Conservation (phyloP, 345 rosid species). For the Arabidopsis thaliana region TAIR10.1 NC_003076.8:8547501-8548000, state of each 20-base stretch:
- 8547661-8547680: conserved; percentile 36
- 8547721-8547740: conserved; percentile 37
- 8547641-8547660: background rate
- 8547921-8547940: background rate
- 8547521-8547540: conserved; percentile 15
- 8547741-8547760: conserved; percentile 21
- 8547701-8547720: conserved; percentile 36
- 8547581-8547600: conserved; percentile 40
- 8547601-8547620: conserved; percentile 24
- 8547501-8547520: conserved; percentile 28
- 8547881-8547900: background rate
- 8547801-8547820: conserved; percentile 3
- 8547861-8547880: background rate
- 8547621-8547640: background rate
- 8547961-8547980: too few species aligned
- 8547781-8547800: conserved; percentile 28
- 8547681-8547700: conserved; percentile 39
- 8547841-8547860: background rate
- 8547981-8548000: too few species aligned
- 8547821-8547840: background rate
- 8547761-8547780: background rate
- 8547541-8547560: background rate
- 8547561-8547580: conserved; percentile 19
- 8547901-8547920: background rate
- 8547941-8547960: too few species aligned